Evolutionary conservation across 192 early-diverging fungal species (phyloP), one percentile per base, ranked within the genome.

Genomic region (Backusella circina): DNA sequence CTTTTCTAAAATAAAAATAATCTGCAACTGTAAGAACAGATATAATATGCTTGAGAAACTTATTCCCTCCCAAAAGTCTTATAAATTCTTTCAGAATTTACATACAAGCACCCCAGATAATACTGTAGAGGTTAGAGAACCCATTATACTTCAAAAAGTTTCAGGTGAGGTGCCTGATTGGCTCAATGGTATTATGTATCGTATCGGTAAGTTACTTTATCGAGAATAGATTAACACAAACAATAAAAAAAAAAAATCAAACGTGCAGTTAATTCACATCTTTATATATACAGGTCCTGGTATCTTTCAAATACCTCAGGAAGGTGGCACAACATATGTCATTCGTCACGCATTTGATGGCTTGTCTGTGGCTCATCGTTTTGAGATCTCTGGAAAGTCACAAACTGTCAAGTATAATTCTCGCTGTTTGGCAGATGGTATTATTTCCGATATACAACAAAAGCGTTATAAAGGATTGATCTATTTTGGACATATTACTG

Each of bases 171-270:
- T 89, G 39, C 88, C 88, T 37, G 37, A 74, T 10, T 89, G 88
- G 88, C 65, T 89, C 36, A 78, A 84, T 18, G 88, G 88, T 31
- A 79, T 77, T 6, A 72, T 89, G 61, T 87, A 86, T 51, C 80
- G 88, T 30, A 72, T 80, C 30, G 86, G 84, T 84, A 77, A 80
- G 39, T 28, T 61, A 12, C n/a, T 61, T 61, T 12, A 61, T 61
- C 9, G 26, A 28, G 23, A 1, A 12, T 44, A 13, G 2, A 35
- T 35, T 3, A 35, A 35, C 5, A n/a, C 33, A 47, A 47, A 37
- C 2, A 39, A 61, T 13, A 31, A 39, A 3, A 31, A 9, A 31
- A 39, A 28, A 15, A 51, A 3, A n/a, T 7, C 36, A 32, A 47
- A 18, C 21, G 23, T 21, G 16, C 61, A 23, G 31, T 33, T 26